These are phyloP conservation scores for Pleurotus pulmonarius DNA, from an alignment of 768 basidiomycete species.

Conservation along the genomic window DNA sequence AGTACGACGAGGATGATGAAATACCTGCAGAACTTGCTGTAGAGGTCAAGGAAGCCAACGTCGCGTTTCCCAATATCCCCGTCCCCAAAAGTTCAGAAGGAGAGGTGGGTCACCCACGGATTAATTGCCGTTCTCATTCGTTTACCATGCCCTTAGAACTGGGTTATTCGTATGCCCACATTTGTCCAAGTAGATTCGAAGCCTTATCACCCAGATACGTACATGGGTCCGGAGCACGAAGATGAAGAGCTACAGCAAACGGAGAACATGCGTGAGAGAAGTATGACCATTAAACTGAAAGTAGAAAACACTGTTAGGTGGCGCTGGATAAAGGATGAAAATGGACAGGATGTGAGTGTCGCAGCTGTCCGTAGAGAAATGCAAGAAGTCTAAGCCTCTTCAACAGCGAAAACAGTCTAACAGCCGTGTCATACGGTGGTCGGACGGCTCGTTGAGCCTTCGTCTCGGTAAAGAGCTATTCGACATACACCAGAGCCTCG, in stretches of 20 bases:
- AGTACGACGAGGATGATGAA: conserved; percentile 79
- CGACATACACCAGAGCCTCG: conserved; percentile 79
- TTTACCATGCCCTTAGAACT: conserved; percentile 49
- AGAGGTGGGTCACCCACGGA: conserved; percentile 48
- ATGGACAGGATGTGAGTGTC: conserved; percentile 69
- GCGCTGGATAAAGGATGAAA: conserved; percentile 84
- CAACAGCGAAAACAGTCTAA: conserved; percentile 82
- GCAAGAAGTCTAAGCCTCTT: conserved; percentile 3
- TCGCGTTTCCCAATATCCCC: conserved; percentile 85
- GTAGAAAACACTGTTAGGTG: conserved; percentile 95
- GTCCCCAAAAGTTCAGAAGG: conserved; percentile 78
- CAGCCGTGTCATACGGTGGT: conserved; percentile 90
- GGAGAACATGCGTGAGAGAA: conserved; percentile 68
- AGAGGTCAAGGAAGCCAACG: conserved; percentile 63
- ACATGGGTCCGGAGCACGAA: conserved; percentile 79
- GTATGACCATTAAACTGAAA: conserved; percentile 80
- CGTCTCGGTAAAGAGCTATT: conserved; percentile 93
- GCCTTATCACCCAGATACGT: conserved; percentile 86
- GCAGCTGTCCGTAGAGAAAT: background rate
- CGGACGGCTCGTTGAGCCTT: conserved; percentile 88
- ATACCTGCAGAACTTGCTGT: conserved; percentile 46
- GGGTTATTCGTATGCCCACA: conserved; percentile 93
- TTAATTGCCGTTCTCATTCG: background rate
- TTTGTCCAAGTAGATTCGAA: conserved; percentile 87
- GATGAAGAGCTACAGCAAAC: conserved; percentile 56